These are phyloP conservation scores for Pelagophyceae sp. DNA, from an alignment of 352 stramenopile species.

Conservation along the genomic window DNA sequence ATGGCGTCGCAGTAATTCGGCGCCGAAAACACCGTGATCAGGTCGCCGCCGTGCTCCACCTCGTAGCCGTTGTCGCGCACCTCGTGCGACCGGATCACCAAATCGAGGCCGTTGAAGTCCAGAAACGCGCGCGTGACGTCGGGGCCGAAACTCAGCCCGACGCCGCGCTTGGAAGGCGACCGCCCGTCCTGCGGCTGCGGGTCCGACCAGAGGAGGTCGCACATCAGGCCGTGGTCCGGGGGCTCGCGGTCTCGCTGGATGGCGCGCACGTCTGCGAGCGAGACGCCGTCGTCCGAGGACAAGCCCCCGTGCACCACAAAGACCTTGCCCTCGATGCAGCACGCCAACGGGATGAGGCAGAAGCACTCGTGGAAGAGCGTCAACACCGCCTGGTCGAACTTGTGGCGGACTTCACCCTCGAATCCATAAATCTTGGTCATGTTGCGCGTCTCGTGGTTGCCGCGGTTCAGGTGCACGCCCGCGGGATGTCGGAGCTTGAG, in stretches of 20 bases:
- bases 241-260: conserved; percentile 89
- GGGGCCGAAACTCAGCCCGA: conserved; percentile 92
- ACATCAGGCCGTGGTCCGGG: conserved; percentile 78
- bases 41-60: conserved; percentile 96
- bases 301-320: conserved; percentile 96
- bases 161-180: conserved; percentile 83
- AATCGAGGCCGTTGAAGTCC: conserved; percentile 83
- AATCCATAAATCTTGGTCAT: conserved; percentile 99
- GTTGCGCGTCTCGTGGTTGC: conserved; percentile 98
- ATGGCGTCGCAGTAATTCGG: conserved; percentile 92
- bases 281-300: conserved; percentile 81
- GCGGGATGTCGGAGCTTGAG: conserved; percentile 88
- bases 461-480: conserved; percentile 80
- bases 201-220: conserved; percentile 79
- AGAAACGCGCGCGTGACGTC: conserved; percentile 95
- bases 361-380: conserved; percentile 98
- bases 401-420: conserved; percentile 97
- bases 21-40: conserved; percentile 97
- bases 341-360: conserved; percentile 85
- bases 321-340: conserved; percentile 82
- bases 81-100: conserved; percentile 96
- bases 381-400: conserved; percentile 98
- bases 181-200: conserved; percentile 90
- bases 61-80: conserved; percentile 98
- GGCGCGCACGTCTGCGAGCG: conserved; percentile 77